Conservation (phyloP, 2,329 filamentous ascomycete species). For the Ophiostoma sp. region DNA sequence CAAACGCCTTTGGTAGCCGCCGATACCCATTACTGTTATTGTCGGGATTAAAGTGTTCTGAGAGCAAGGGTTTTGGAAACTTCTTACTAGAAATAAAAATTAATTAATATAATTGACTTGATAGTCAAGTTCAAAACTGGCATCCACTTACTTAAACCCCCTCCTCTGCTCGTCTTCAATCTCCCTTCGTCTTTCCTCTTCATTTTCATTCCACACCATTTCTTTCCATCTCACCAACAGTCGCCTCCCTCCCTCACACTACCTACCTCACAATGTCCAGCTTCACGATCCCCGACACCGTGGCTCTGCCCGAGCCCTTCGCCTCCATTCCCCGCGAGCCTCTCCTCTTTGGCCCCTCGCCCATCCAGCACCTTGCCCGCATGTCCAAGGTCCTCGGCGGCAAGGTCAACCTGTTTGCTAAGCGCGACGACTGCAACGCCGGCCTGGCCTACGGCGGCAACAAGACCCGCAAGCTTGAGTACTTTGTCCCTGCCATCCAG, state of each 20-base stretch:
- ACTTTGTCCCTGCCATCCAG: conserved; percentile 59
- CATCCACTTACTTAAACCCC: conserved; percentile 8
- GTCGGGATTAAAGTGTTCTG: not conserved
- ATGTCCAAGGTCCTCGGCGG: conserved; percentile 58
- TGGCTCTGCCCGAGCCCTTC: conserved; percentile 53
- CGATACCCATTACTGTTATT: not conserved
- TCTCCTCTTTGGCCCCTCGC: conserved; percentile 63
- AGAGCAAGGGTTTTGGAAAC: not conserved
- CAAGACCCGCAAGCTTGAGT: conserved; percentile 66
- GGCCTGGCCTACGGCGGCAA: conserved; percentile 63
- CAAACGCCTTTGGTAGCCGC: conserved; percentile 12
- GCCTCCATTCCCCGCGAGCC: conserved; percentile 56
- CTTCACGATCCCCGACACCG: conserved; percentile 19
- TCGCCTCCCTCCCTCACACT: not conserved
- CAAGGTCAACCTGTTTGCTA: conserved; percentile 61
- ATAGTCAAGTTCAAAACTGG: not conserved
- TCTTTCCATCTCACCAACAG: not conserved
- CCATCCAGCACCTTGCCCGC: conserved; percentile 61
- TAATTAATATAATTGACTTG: not conserved
- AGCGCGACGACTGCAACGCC: conserved; percentile 67
- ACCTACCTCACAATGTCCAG: conserved; percentile 16
- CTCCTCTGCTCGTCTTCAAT: not conserved
- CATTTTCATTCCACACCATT: not conserved
- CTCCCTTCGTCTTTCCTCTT: not conserved
- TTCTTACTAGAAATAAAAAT: not conserved